Evolutionary conservation across 192 early-diverging fungal species (phyloP).

Genomic region (Neocallimastix lanati): DNA sequence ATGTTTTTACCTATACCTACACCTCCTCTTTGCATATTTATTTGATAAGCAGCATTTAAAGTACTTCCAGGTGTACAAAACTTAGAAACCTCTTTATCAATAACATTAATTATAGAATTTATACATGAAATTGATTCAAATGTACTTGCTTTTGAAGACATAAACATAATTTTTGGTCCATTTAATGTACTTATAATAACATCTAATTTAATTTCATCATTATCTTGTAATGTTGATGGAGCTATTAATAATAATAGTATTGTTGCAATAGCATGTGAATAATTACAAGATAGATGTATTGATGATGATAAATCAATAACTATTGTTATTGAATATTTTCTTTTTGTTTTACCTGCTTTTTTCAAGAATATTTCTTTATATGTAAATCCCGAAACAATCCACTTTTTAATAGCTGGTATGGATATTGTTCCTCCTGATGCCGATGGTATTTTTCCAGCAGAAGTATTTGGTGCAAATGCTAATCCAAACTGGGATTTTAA

Average conservation of each 20-base stretch:
- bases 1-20: neutral
- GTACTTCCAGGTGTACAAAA: neutral
- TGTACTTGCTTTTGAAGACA: neutral
- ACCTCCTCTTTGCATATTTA: neutral
- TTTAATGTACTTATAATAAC: neutral
- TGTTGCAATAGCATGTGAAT: neutral
- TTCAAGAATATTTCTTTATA: neutral
- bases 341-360: neutral
- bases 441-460: neutral
- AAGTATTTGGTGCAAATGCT: neutral
- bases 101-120: neutral
- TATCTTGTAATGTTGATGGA: neutral
- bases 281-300: neutral
- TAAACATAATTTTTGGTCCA: neutral
- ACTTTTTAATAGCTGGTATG: neutral
- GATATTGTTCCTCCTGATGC: neutral
- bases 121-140: neutral
- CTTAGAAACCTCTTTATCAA: neutral
- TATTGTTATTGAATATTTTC: neutral
- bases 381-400: neutral
- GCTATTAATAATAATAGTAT: neutral
- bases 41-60: neutral
- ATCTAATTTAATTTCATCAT: neutral
- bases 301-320: neutral
- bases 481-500: neutral